Evolutionary conservation across 257 asterid genomes (phyloP).

Genomic region (Mentha longifolia): DNA sequence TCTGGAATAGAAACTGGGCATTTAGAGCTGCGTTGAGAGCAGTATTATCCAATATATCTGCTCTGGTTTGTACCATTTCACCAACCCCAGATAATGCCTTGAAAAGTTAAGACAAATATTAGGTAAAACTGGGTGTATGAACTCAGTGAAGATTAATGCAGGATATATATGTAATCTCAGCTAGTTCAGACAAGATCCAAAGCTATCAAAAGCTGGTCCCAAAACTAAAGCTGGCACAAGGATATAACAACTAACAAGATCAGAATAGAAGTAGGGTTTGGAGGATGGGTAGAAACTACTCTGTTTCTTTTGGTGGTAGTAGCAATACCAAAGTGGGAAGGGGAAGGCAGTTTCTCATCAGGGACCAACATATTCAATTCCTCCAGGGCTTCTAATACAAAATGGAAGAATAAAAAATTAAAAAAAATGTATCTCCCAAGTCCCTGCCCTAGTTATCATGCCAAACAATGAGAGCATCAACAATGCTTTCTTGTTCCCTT

Average conservation of each 20-base stretch:
- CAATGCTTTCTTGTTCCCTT: background rate
- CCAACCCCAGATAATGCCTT: constrained; percentile 99
- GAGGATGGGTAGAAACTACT: constrained; percentile 6
- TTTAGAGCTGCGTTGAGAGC: constrained; percentile 84
- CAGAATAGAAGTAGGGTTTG: background rate
- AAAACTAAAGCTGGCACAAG: background rate
- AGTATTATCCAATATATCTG: constrained; percentile 56
- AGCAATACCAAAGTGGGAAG: background rate
- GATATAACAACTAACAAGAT: background rate
- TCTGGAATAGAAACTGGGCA: constrained; percentile 97
- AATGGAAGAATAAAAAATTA: background rate
- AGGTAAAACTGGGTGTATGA: constrained; percentile 20
- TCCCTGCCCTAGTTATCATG: constrained; percentile 6
- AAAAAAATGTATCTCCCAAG: background rate
- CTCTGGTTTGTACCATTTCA: constrained; percentile 61
- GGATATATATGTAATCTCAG: constrained; percentile 13
- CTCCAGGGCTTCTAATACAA: background rate
- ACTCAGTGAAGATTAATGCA: constrained; percentile 18
- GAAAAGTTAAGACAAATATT: constrained; percentile 33
- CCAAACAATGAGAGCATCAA: constrained; percentile 18
- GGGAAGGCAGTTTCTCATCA: constrained; percentile 1
- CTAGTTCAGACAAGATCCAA: constrained; percentile 20
- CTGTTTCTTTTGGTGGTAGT: background rate
- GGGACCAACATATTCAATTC: background rate
- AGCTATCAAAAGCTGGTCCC: constrained; percentile 2